Base-by-base conservation (phyloP, 2,329 filamentous ascomycete species). In the Colletotrichum spaethianum region DNA sequence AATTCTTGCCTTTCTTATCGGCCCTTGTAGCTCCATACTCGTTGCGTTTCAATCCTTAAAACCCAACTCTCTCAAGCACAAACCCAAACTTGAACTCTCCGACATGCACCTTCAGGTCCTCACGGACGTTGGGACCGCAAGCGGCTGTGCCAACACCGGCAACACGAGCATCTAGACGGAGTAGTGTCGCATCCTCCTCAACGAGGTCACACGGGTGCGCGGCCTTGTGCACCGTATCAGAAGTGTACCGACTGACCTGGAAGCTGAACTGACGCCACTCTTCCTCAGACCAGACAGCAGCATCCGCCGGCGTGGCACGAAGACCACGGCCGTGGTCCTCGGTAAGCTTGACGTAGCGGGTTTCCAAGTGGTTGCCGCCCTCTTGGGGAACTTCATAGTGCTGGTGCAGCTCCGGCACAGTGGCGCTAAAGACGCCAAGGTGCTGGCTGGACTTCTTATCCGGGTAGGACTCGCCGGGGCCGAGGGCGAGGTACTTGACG, bases 311-410 rank as follows among this genome's bases (percentile, higher is more conserved):
- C 23, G 74, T 74, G 12, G 79, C 79, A 42, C 78, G 73, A 38
- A 84, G 68, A 20, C 82, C 79, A 8, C 72, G 73, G 9, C 76
- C 78, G 31, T 78, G 77, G 18, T 71, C 72, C 64, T 78, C 77
- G 9, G 67, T 76, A 8, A 86, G 69, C 18, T 81, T 80, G 4
- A 93, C 79, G 87, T 89, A 93, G 8, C 88, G 83, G 0, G 87
- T 88, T 42, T 89, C 89, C 66, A 88, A 89, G 18, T 89, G 84
- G 78, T 93, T 93, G 1, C 90, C 90, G 63, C 87, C 89, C 75
- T 93, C 92, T 77, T 94, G 92, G 0, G 92, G 92, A 28, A 90
- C 89, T 23, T 93, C 92, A 75, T 93, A 93, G 1, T 84, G 82
- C 0, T 86, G 85, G 76, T 88, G 87, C 33, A 93, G 83, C 0